A percentile compares a stretch with the other conserved stretches of the same genome.
Conservation (phyloP, 2,329 filamentous ascomycete species). For the Magnaporthiopsis poae region DNA sequence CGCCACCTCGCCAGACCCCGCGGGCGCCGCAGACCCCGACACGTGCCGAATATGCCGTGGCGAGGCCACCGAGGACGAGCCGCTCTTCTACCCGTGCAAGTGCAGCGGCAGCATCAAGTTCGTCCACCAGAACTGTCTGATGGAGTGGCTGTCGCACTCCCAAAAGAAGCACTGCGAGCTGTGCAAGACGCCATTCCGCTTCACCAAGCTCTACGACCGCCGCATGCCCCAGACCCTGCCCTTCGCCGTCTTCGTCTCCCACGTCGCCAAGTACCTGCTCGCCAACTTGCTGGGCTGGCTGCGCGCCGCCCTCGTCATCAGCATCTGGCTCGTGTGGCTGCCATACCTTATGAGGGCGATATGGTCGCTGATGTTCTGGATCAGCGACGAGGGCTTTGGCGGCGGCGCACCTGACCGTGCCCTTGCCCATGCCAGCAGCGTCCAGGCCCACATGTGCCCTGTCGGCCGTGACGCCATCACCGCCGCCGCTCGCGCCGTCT, state of each 20-base stretch:
- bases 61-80: constrained; percentile 72
- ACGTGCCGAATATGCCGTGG: constrained; percentile 96
- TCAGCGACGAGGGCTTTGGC: constrained; percentile 65
- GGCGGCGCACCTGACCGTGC: constrained; percentile 9
- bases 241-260: constrained; percentile 66
- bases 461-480: constrained; percentile 13
- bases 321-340: constrained; percentile 80
- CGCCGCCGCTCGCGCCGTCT: constrained; percentile 22
- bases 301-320: constrained; percentile 65
- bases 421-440: background rate
- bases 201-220: constrained; percentile 93
- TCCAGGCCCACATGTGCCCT: background rate
- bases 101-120: constrained; percentile 98
- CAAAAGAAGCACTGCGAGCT: constrained; percentile 99
- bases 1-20: constrained; percentile 1
- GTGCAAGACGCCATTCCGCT: constrained; percentile 95
- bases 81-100: constrained; percentile 95
- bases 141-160: constrained; percentile 97
- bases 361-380: constrained; percentile 91
- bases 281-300: constrained; percentile 68
- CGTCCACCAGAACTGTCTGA: constrained; percentile 93
- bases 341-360: constrained; percentile 85
- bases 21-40: constrained; percentile 44
- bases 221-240: constrained; percentile 84
- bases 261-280: constrained; percentile 63